phyloP scores from a whole-genome alignment of 192 early-diverging fungal species.

The Coemansia sp. region DNA sequence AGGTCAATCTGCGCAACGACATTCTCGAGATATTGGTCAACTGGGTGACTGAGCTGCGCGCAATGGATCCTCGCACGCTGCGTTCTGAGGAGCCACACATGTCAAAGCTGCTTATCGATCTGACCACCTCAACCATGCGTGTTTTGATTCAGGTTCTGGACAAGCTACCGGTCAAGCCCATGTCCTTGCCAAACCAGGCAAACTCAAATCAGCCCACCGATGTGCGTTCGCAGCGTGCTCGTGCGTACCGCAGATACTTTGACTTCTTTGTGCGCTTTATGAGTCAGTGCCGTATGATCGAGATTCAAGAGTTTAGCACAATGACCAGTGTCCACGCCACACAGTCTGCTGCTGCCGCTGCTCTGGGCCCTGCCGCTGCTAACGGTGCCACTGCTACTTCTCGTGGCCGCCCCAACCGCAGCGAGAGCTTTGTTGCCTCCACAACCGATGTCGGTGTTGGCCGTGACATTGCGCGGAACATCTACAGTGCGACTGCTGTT shows the following conservation, averaged over 20 bases:
- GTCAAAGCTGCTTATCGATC: slow-evolving; percentile 46
- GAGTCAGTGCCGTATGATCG: slow-evolving; percentile 57
- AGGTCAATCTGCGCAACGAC: slow-evolving; percentile 55
- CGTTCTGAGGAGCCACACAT: slow-evolving; percentile 41
- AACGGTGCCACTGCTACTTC: slow-evolving; percentile 2
- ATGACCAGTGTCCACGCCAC: slow-evolving; percentile 55
- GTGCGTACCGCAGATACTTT: slow-evolving; percentile 54
- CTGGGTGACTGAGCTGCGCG: slow-evolving; percentile 54
- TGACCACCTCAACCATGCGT: slow-evolving; percentile 49
- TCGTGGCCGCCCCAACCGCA: slow-evolving; percentile 31
- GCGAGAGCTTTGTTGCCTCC: slow-evolving; percentile 53
- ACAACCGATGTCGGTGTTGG: slow-evolving; percentile 46
- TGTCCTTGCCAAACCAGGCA: slow-evolving; percentile 22
- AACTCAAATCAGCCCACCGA: slow-evolving; percentile 32
- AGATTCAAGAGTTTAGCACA: slow-evolving; percentile 56
- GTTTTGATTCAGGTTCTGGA: slow-evolving; percentile 48
- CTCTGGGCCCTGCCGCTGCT: slow-evolving; percentile 6
- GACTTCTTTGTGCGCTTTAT: slow-evolving; percentile 58
- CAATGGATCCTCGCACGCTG: slow-evolving; percentile 52
- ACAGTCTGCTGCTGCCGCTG: slow-evolving; percentile 27
- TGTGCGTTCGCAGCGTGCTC: slow-evolving; percentile 46
- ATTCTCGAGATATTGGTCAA: slow-evolving; percentile 55
- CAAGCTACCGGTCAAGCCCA: slow-evolving; percentile 52
- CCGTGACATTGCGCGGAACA: slow-evolving; percentile 54
- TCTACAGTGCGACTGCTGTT: slow-evolving; percentile 30